Percentiles rank a stretch among this genome's conserved stretches.
Conservation (phyloP, 1,139 yeast genomes). For the Taphrina communis region DNA sequence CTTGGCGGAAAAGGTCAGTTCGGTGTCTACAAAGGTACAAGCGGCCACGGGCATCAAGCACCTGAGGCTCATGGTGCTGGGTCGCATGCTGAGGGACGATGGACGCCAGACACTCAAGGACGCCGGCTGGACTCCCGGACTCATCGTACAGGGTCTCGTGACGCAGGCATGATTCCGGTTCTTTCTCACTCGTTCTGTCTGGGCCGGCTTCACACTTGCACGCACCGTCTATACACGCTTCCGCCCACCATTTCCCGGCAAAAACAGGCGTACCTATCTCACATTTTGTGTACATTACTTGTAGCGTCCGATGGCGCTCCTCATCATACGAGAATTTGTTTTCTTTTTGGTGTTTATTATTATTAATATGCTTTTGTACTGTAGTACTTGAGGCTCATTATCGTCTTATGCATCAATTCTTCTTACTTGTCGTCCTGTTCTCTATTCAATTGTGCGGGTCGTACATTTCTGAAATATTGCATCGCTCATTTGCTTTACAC, state of each 20-base stretch:
- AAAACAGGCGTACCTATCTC: background rate
- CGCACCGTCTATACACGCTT: too few species aligned
- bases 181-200: too few species aligned
- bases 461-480: too few species aligned
- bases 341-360: too few species aligned
- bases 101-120: slow-evolving; percentile 35
- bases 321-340: background rate
- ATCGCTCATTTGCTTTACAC: slow-evolving; percentile 1
- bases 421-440: too few species aligned
- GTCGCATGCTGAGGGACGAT: slow-evolving; percentile 37
- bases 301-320: slow-evolving; percentile 8
- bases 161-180: slow-evolving; percentile 16
- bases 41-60: slow-evolving; percentile 31
- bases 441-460: too few species aligned
- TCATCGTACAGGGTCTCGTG: slow-evolving; percentile 35
- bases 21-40: slow-evolving; percentile 36
- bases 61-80: slow-evolving; percentile 39
- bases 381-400: background rate
- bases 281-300: slow-evolving; percentile 9
- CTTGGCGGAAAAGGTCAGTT: slow-evolving; percentile 35
- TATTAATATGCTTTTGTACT: slow-evolving; percentile 12
- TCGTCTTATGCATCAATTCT: too few species aligned
- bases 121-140: slow-evolving; percentile 39
- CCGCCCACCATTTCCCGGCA: background rate
- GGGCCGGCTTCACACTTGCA: too few species aligned